Evolutionary conservation across 179 eudicot species (phyloP), one percentile per base, ranked within the genome.

Genomic region (Dionaea muscipula): DNA sequence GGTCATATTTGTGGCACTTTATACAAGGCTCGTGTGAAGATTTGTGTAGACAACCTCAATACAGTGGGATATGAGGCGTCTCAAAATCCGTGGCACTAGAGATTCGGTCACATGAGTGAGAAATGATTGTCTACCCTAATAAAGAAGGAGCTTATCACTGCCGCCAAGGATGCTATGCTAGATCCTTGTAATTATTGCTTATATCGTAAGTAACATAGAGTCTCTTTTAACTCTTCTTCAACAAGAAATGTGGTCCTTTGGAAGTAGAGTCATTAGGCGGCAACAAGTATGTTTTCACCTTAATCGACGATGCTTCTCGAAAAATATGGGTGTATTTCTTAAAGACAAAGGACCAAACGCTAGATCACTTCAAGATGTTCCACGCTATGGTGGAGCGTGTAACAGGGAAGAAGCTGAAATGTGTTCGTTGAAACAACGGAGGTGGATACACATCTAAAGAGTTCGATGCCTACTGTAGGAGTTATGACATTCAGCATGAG

Each of bases 401-500:
- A 8, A 53, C 53, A n/a, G 2, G 18, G 7, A 47, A 18, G 16
- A 44, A 43, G 21, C 38, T 53, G 25, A 53, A 62, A 9, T 28
- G 59, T 33, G 18, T 61, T 5, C 22, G 45, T 14, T 14, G 25
- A 3, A 31, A 64, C 1, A 64, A 64, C 38, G 51, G 56, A 0
- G 51, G 62, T 16, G 59, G 41, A 23, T 62, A 62, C 21, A 40
- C 50, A 2, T 33, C 58, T 6, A 16, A 46, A 2, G 49, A 54
- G n/a, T 46, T 54, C 39, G 36, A 47, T 2, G 8, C 1, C 0
- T 51, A 38, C 26, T 51, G 41, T 25, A 4, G 26, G 0, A 5
- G 16, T 1, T 36, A 38, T 26, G 54, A 26, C 0, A 54, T 63
- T 20, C 17, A 33, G 1, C 55, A 47, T 21, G 61, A 48, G 43